Evolutionary conservation across 495 filamentous ascomycete genomes (phyloP).

Genomic region (Penicillium turbatum): DNA sequence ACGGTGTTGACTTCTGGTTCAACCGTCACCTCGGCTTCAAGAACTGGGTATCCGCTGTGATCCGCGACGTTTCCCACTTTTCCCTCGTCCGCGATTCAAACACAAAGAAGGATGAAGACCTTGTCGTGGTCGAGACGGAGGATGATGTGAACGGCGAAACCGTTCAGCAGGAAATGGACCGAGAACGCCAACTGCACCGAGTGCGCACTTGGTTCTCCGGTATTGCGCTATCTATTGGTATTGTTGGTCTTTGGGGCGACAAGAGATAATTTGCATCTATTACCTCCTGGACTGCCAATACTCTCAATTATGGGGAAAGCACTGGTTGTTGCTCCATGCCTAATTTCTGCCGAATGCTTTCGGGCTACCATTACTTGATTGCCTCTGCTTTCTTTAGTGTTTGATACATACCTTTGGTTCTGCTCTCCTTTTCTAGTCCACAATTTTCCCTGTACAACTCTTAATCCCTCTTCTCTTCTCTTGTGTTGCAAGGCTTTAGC

Average conservation of each 20-base stretch:
- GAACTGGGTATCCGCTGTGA: slow-evolving; percentile 24
- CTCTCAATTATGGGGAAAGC: background rate
- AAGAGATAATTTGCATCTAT: slow-evolving; percentile 33
- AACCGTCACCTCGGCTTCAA: slow-evolving; percentile 34
- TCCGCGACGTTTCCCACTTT: slow-evolving; percentile 25
- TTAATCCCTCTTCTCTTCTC: too few species aligned
- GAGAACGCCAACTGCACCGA: slow-evolving; percentile 57
- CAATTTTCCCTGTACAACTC: background rate
- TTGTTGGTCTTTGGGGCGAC: slow-evolving; percentile 90
- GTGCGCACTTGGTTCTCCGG: slow-evolving; percentile 58
- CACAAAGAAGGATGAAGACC: slow-evolving; percentile 64
- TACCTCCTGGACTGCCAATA: background rate
- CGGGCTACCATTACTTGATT: background rate
- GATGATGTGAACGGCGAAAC: slow-evolving; percentile 75
- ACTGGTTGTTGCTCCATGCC: slow-evolving; percentile 5
- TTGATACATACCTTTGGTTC: slow-evolving; percentile 5
- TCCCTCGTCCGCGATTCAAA: slow-evolving; percentile 14
- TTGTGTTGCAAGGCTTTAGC: too few species aligned
- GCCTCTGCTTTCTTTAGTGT: background rate
- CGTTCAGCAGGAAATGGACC: slow-evolving; percentile 64
- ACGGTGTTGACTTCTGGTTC: slow-evolving; percentile 53
- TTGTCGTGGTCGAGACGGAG: slow-evolving; percentile 52
- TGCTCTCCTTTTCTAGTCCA: background rate
- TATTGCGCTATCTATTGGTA: slow-evolving; percentile 65
- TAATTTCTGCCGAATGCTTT: background rate